These are phyloP conservation scores for Hevea brasiliensis DNA, from an alignment of 345 rosid species.

Conservation along the genomic window DNA sequence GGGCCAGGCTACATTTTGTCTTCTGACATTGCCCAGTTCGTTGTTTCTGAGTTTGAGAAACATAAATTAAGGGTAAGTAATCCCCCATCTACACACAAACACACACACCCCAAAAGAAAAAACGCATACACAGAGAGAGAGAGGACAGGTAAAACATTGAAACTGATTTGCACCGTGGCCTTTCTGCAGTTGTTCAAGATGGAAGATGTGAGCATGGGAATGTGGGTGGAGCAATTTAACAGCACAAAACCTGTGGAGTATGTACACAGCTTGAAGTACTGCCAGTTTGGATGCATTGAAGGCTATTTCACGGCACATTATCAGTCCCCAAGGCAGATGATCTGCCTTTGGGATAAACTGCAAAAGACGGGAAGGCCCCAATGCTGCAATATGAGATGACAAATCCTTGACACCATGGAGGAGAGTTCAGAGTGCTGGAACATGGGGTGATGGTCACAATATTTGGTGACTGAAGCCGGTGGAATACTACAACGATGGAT, in stretches of 20 bases:
- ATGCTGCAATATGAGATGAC: slow-evolving; percentile 89
- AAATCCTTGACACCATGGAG: neutral
- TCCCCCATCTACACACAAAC: neutral
- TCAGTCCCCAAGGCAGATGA: slow-evolving; percentile 96
- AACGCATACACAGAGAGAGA: neutral
- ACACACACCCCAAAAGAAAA: too few relatives aligned
- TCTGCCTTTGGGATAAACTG: slow-evolving; percentile 82
- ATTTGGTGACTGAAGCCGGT: neutral
- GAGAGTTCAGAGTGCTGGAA: neutral
- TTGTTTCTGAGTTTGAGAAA: slow-evolving; percentile 76
- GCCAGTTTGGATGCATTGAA: slow-evolving; percentile 89
- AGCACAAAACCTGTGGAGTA: slow-evolving; percentile 69
- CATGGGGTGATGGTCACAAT: neutral
- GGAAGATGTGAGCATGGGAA: slow-evolving; percentile 99
- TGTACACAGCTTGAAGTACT: slow-evolving; percentile 76
- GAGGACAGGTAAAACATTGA: neutral
- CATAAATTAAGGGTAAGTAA: slow-evolving; percentile 67
- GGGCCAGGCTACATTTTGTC: slow-evolving; percentile 92
- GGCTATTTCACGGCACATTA: slow-evolving; percentile 89
- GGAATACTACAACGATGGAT: neutral
- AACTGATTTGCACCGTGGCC: neutral
- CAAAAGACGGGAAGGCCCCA: slow-evolving; percentile 49
- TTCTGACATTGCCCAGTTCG: slow-evolving; percentile 68
- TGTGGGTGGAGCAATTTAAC: slow-evolving; percentile 98
- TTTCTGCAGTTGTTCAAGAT: slow-evolving; percentile 81